Base-by-base conservation (phyloP, 306 rosid species). In the Alnus glutinosa region DNA sequence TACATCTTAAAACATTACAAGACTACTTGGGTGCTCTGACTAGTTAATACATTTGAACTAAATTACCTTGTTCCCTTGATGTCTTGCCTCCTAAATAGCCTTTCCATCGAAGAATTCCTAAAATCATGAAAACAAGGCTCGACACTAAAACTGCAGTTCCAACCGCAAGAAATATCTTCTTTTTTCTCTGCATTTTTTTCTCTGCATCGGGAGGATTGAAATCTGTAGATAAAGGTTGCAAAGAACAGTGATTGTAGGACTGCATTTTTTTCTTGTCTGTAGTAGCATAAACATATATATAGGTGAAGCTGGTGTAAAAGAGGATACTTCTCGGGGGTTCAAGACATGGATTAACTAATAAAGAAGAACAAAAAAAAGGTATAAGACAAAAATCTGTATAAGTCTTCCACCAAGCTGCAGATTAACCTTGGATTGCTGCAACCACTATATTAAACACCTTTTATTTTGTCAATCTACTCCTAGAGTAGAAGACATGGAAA, bases 11-110 rank as follows among this genome's bases (percentile, higher is more conserved):
- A 78, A 58, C 5, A 54, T 76, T 16, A 75, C 37, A 32, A 37
- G 28, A 14, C 80, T 79, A 23, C 80, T 81, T 57, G 59, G 76
- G 1, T 9, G 1, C 32, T 59, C 39, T 9, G 15, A 14, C 13
- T 37, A 64, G 14, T 14, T 12, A 70, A 61, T 76, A 13, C 59
- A 72, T 30, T 9, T 34, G 19, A 6, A 15, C 70, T 36, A 64
- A 64, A 11, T 1, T 34, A 78, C 86, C 83, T 70, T 70, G 66
- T 78, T 79, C 83, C 9, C 78, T 57, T 23, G 80, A 83, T 30
- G 10, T 48, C 14, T 47, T 46, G 68, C 70, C 36, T 61, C 55
- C 54, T 0, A 42, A 42, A 48, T 5, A 79, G 70, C 80, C 36
- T 71, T 74, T 75, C 71, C 82, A 61, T 71, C 83, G 14, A 52